Percentiles rank a stretch among this genome's conserved stretches.
Evolutionary conservation across 768 basidiomycete genomes (phyloP).

Genomic region (Amanita inopinata): DNA sequence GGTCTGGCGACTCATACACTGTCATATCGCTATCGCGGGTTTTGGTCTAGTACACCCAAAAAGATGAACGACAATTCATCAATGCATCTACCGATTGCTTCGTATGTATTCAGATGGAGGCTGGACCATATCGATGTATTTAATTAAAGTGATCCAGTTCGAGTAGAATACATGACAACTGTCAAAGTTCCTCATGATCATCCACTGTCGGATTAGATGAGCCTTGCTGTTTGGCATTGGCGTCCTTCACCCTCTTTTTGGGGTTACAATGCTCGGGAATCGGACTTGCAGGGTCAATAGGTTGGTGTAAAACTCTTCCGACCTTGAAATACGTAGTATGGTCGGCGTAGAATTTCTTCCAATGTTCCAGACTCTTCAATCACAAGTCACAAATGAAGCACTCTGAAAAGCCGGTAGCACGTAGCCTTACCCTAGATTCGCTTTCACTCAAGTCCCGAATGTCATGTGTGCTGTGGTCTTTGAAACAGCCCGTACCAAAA

Average conservation of each 20-base stretch:
- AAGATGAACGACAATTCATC: background rate
- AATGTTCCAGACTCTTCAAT: slow-evolving; percentile 63
- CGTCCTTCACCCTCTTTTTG: slow-evolving; percentile 35
- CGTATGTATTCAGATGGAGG: slow-evolving; percentile 7
- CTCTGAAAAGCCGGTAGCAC: background rate
- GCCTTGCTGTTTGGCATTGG: slow-evolving; percentile 22
- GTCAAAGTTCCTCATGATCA: slow-evolving; percentile 29
- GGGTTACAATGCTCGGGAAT: slow-evolving; percentile 67
- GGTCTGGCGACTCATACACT: background rate
- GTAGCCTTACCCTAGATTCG: slow-evolving; percentile 53
- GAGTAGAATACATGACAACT: slow-evolving; percentile 5
- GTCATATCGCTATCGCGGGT: background rate
- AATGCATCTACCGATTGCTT: background rate
- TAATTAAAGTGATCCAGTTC: slow-evolving; percentile 9
- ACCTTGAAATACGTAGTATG: slow-evolving; percentile 74
- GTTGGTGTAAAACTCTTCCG: slow-evolving; percentile 65
- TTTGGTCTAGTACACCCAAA: slow-evolving; percentile 1
- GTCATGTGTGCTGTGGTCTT: slow-evolving; percentile 85
- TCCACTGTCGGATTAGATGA: slow-evolving; percentile 13
- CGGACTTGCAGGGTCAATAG: slow-evolving; percentile 70
- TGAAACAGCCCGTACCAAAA: slow-evolving; percentile 91
- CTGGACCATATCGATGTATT: slow-evolving; percentile 11
- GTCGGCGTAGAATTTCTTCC: slow-evolving; percentile 84
- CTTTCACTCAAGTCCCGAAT: slow-evolving; percentile 65
- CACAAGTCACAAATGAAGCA: slow-evolving; percentile 4